Conservation (phyloP, 176 grass and related monocot genomes). For the Rhynchospora tenuis region DNA sequence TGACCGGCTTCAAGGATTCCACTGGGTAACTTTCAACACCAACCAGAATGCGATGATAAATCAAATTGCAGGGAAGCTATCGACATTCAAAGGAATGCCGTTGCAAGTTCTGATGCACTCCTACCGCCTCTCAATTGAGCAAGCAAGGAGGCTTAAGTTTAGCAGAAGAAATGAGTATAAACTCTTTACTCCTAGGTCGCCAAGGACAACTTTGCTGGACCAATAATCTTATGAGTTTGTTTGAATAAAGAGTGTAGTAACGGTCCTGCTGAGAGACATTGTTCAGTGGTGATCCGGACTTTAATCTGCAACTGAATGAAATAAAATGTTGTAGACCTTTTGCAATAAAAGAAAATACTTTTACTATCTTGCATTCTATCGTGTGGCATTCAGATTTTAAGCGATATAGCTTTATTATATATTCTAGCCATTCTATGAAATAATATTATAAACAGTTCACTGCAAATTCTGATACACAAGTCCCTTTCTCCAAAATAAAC, state of each 20-base stretch:
- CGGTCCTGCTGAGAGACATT: background rate
- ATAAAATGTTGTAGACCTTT: background rate
- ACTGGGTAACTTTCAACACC: constrained; percentile 26
- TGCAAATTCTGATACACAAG: too few relatives aligned
- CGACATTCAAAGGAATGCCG: background rate
- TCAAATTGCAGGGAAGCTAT: constrained; percentile 14
- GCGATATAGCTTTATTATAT: too few relatives aligned
- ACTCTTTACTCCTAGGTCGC: constrained; percentile 3
- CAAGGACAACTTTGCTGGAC: background rate
- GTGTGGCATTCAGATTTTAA: background rate
- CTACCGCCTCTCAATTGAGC: constrained; percentile 21
- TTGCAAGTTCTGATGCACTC: constrained; percentile 20
- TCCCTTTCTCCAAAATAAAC: background rate
- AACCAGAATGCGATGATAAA: constrained; percentile 15
- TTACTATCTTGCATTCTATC: background rate
- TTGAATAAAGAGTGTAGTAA: background rate
- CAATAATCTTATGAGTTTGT: background rate
- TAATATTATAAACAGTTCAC: too few relatives aligned
- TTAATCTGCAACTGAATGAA: background rate
- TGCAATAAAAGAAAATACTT: constrained; percentile 4
- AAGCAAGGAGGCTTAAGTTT: constrained; percentile 23
- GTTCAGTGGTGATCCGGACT: background rate
- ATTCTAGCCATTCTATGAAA: too few relatives aligned
- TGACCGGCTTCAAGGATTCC: background rate
- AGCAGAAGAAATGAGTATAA: constrained; percentile 18